Conservation (phyloP, 2,329 filamentous ascomycete species). For the Emmonsiellopsis sp. region DNA sequence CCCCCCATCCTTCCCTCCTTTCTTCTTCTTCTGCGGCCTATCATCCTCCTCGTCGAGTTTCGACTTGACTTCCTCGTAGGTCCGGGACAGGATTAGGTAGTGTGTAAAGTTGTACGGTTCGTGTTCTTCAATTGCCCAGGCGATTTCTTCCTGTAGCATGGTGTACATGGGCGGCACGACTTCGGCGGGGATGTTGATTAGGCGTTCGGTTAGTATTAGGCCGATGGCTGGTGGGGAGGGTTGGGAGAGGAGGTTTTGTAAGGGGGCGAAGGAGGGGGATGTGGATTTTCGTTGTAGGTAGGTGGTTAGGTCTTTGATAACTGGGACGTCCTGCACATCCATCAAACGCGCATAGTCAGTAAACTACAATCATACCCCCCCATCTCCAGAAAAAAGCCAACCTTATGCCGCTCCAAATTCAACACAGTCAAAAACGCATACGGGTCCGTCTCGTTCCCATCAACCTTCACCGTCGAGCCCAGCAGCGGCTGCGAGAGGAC, state of each 20-base stretch:
- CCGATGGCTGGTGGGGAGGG: constrained; percentile 55
- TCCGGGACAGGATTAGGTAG: constrained; percentile 85
- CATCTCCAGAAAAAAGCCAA: constrained; percentile 14
- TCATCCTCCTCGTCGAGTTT: constrained; percentile 60
- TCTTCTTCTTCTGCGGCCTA: constrained; percentile 59
- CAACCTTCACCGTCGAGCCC: constrained; percentile 94
- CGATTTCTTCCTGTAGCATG: constrained; percentile 87
- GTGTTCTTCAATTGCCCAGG: constrained; percentile 77
- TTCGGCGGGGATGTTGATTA: constrained; percentile 95
- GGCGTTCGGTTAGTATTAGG: constrained; percentile 78
- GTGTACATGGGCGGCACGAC: constrained; percentile 88
- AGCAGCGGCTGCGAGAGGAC: constrained; percentile 80
- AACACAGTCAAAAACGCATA: constrained; percentile 87
- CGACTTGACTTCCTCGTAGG: constrained; percentile 82
- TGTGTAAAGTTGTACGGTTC: constrained; percentile 91
- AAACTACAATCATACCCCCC: not conserved
- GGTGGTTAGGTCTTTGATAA: constrained; percentile 58
- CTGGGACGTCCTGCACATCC: constrained; percentile 53
- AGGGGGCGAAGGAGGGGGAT: constrained; percentile 46
- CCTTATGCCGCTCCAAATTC: constrained; percentile 67
- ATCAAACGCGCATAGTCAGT: not conserved
- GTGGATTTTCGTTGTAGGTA: constrained; percentile 57
- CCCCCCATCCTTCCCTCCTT: constrained; percentile 39
- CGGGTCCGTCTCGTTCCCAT: constrained; percentile 83
- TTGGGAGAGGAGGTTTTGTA: constrained; percentile 51